Evolutionary conservation across 1,284 basidiomycete genomes (phyloP).

Genomic region (Microbotryum lychnidis-dioicae): DNA sequence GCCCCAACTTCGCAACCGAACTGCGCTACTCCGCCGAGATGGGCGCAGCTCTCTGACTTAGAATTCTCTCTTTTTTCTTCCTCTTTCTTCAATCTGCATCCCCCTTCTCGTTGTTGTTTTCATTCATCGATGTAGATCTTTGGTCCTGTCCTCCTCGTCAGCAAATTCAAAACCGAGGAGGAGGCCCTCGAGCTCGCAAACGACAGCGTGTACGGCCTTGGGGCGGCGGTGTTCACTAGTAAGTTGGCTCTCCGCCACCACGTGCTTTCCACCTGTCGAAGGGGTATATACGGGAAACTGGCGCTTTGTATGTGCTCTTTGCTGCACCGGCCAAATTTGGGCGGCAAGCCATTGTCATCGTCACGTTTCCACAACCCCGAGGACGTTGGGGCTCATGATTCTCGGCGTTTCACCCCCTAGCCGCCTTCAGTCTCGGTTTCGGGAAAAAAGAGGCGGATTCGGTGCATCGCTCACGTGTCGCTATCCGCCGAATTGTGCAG

Average conservation of each 20-base stretch:
- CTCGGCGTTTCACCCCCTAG: too few relatives aligned
- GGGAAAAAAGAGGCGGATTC: too few relatives aligned
- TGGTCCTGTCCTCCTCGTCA: constrained; percentile 34
- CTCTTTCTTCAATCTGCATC: too few relatives aligned
- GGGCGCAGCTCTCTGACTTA: constrained; percentile 12
- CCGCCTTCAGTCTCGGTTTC: too few relatives aligned
- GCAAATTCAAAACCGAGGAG: constrained; percentile 34
- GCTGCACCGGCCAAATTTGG: too few relatives aligned
- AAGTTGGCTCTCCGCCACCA: not conserved
- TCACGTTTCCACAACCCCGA: too few relatives aligned
- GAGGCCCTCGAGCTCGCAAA: constrained; percentile 70
- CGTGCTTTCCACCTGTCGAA: too few relatives aligned
- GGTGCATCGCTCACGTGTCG: too few relatives aligned
- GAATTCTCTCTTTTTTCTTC: not conserved
- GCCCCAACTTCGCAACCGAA: not conserved
- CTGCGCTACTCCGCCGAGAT: not conserved
- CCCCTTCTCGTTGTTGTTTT: too few relatives aligned
- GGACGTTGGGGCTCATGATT: too few relatives aligned
- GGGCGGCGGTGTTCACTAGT: constrained; percentile 71
- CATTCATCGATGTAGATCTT: constrained; percentile 21
- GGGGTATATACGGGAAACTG: too few relatives aligned
- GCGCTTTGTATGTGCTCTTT: not conserved
- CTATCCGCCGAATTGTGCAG: not conserved
- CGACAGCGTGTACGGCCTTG: constrained; percentile 75
- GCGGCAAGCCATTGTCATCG: too few relatives aligned